Conservation (phyloP, 2,329 filamentous ascomycete genomes). For the Botrytis elliptica region DNA sequence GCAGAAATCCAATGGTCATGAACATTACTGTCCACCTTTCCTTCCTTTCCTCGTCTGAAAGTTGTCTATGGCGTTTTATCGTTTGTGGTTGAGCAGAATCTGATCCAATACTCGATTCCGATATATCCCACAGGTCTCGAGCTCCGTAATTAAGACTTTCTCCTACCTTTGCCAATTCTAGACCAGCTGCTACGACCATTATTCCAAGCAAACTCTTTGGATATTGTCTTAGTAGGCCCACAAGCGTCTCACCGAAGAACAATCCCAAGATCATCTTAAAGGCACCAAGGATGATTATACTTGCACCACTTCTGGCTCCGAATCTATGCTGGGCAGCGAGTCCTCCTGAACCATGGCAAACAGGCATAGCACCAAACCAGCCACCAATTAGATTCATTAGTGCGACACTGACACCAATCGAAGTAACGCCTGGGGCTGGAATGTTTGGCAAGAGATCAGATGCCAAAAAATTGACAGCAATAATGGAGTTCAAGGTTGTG, state of each 20-base stretch:
- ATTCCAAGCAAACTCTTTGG: slow-evolving; percentile 77
- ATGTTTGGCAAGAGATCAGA: slow-evolving; percentile 71
- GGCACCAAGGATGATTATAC: slow-evolving; percentile 74
- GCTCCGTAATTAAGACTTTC: slow-evolving; percentile 77
- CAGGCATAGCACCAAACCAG: slow-evolving; percentile 94
- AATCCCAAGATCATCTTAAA: slow-evolving; percentile 76
- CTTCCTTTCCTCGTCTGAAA: slow-evolving; percentile 66
- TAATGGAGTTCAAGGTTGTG: slow-evolving; percentile 87
- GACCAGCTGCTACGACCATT: slow-evolving; percentile 84
- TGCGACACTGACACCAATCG: slow-evolving; percentile 77
- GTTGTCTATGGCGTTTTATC: slow-evolving; percentile 47
- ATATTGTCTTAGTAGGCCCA: slow-evolving; percentile 68
- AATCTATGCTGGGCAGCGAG: slow-evolving; percentile 90
- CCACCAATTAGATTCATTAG: slow-evolving; percentile 80
- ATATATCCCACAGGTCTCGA: slow-evolving; percentile 58
- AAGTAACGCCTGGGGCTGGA: slow-evolving; percentile 68
- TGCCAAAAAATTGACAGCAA: slow-evolving; percentile 80
- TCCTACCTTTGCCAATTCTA: slow-evolving; percentile 84
- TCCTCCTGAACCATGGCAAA: slow-evolving; percentile 90
- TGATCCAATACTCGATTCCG: slow-evolving; percentile 41
- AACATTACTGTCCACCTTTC: slow-evolving; percentile 89
- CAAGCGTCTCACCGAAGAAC: slow-evolving; percentile 70
- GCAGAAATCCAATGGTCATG: slow-evolving; percentile 74
- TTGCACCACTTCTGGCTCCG: slow-evolving; percentile 82
- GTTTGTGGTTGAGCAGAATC: slow-evolving; percentile 27